Evolutionary conservation across 108 stramenopile species (phyloP).

Genomic region (Craspedostauros australis): DNA sequence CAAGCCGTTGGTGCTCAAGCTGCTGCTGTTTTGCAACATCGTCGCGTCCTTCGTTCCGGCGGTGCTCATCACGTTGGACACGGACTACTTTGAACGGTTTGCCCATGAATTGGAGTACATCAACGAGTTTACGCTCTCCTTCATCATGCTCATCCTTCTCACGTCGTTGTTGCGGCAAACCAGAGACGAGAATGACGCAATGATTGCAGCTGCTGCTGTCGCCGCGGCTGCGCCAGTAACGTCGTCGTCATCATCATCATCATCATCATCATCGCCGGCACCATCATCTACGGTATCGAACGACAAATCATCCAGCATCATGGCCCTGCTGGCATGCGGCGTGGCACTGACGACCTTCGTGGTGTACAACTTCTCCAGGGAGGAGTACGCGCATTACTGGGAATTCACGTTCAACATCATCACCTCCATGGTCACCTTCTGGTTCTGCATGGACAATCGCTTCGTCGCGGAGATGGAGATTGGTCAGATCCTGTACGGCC

Average conservation of each 20-base stretch:
- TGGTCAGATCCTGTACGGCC: conserved; percentile 30
- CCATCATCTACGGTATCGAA: conserved; percentile 4
- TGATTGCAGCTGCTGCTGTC: not conserved
- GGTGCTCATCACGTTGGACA: conserved; percentile 17
- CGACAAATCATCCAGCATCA: not conserved
- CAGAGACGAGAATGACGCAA: not conserved
- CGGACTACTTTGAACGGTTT: conserved; percentile 23
- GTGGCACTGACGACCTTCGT: not conserved
- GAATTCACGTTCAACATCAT: conserved; percentile 32
- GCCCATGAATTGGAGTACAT: conserved; percentile 37
- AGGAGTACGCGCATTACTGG: conserved; percentile 26
- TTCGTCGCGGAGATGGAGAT: conserved; percentile 29
- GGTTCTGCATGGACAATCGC: conserved; percentile 40
- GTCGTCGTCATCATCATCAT: not conserved
- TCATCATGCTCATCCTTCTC: conserved; percentile 17
- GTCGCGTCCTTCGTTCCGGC: conserved; percentile 29
- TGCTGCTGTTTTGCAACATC: conserved; percentile 35
- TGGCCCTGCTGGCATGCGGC: conserved; percentile 8
- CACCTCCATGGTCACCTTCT: conserved; percentile 22
- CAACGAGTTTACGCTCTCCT: conserved; percentile 38
- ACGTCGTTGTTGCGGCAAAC: conserved; percentile 3
- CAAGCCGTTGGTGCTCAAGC: conserved; percentile 17
- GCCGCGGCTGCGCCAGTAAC: not conserved
- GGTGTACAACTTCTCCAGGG: conserved; percentile 1
- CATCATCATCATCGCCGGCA: not conserved